phyloP scores from a whole-genome alignment of 192 early-diverging fungal species.

The Coemansia sp. region DNA sequence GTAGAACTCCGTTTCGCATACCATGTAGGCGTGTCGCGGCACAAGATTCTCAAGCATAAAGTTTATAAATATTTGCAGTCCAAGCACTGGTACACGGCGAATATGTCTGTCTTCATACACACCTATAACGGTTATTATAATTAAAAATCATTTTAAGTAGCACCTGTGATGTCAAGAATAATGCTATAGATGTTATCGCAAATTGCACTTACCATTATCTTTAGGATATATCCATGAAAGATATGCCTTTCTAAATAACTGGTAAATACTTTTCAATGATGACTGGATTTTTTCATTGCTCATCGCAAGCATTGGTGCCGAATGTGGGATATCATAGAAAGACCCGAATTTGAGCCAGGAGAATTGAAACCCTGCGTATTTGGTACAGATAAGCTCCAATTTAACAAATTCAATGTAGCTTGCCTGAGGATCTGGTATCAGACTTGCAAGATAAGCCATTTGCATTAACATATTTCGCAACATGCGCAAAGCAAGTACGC shows the following conservation, averaged over 20 bases:
- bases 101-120: constrained; percentile 10
- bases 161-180: neutral
- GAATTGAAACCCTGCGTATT: constrained; percentile 14
- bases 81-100: constrained; percentile 33
- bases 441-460: constrained; percentile 24
- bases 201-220: constrained; percentile 19
- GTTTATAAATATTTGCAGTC: constrained; percentile 24
- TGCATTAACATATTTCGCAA: constrained; percentile 17
- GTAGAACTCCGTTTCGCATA: constrained; percentile 17
- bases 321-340: constrained; percentile 18
- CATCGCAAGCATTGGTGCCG: constrained; percentile 31
- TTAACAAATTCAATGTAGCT: constrained; percentile 25
- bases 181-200: neutral
- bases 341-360: constrained; percentile 4
- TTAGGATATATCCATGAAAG: constrained; percentile 40
- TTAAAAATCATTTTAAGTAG: neutral
- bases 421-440: constrained; percentile 24
- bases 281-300: constrained; percentile 9
- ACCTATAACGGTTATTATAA: constrained; percentile 11
- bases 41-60: constrained; percentile 34
- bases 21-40: constrained; percentile 23
- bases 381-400: constrained; percentile 15
- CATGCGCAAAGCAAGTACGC: constrained; percentile 37
- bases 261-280: constrained; percentile 17
- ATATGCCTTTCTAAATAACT: constrained; percentile 32